Evolutionary conservation across 352 stramenopile species (phyloP), one percentile per base, ranked within the genome.

Genomic region (Elongisporangium anandrum): DNA sequence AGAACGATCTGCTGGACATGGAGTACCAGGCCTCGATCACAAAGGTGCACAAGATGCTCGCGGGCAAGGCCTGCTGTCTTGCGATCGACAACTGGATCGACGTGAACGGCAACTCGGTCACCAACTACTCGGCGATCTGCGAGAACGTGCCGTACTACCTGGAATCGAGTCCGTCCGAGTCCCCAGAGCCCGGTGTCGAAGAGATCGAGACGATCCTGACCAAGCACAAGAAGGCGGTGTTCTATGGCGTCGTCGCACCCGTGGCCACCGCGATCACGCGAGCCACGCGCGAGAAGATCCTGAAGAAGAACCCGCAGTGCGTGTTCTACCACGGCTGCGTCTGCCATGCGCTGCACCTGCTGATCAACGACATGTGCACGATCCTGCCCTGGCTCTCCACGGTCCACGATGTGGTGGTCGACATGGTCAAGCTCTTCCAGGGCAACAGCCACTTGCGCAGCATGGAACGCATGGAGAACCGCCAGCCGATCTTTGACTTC

Each of bases 291-390:
- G 72, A 84, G 29, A 73, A 60, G 49, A 73, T 90, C n/a, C 70
- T 80, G 64, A 80, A 76, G 52, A 85, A 82, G 52, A 57, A 82
- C 52, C 72, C 72, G 19, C 75, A 84, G 59, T 87, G 78, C 56
- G 57, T 70, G 0, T 90, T 90, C 55, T 88, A 79, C 64, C 72
- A 90, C 51, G 81, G 81, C n/a, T 90, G 81, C 49, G 66, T 81
- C 21, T 72, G 61, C 50, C 70, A 79, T 47, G 74, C 81, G 16
- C 59, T 90, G 20, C 60, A 54, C 0, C 56, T 85, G 52, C 56
- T 90, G 49, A 73, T 88, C 49, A 68, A 61, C 16, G 81, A 90
- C 47, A 68, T 90, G 24, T 68, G 53, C 50, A 72, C 52, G 34
- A 75, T 80, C 4, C 58, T 90, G 2, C 78, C 81, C 1, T 86